Evolutionary conservation across 345 rosid genomes (phyloP).

Genomic region (Stellera chamaejasme): DNA sequence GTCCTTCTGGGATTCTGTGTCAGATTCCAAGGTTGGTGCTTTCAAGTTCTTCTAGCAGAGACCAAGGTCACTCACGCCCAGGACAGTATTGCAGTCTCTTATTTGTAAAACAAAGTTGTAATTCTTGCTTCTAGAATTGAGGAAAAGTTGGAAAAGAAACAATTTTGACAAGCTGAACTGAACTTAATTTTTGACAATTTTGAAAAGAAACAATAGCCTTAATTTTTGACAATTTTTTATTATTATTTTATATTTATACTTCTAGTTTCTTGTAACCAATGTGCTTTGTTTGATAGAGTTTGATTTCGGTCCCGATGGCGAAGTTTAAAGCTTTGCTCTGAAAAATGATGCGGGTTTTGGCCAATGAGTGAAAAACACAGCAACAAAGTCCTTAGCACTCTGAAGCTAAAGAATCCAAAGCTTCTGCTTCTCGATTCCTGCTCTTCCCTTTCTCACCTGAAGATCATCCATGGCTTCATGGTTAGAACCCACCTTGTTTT

Average conservation of each 20-base stretch:
- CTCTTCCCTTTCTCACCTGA: slow-evolving; percentile 35
- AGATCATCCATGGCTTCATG: slow-evolving; percentile 66
- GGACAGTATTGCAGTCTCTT: no score
- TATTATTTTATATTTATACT: no score
- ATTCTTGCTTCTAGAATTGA: no score
- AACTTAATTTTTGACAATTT: no score
- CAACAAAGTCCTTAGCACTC: slow-evolving; percentile 31
- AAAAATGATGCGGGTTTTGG: neutral
- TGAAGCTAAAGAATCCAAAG: slow-evolving; percentile 47
- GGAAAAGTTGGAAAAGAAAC: no score
- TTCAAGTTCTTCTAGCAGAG: slow-evolving; percentile 62
- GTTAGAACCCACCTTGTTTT: slow-evolving; percentile 43
- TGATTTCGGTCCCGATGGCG: no score
- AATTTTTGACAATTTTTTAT: no score
- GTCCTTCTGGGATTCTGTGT: slow-evolving; percentile 76
- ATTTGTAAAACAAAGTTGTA: no score
- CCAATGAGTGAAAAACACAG: slow-evolving; percentile 24
- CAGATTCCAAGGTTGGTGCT: slow-evolving; percentile 58
- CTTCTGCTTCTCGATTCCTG: slow-evolving; percentile 48
- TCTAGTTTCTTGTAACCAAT: no score
- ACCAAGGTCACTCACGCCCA: neutral
- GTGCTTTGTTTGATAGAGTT: no score
- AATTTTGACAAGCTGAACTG: no score
- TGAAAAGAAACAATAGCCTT: no score
- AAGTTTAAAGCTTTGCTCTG: neutral